phyloP scores from a whole-genome alignment of 257 asterid species.

The Penstemon eatonii region DNA sequence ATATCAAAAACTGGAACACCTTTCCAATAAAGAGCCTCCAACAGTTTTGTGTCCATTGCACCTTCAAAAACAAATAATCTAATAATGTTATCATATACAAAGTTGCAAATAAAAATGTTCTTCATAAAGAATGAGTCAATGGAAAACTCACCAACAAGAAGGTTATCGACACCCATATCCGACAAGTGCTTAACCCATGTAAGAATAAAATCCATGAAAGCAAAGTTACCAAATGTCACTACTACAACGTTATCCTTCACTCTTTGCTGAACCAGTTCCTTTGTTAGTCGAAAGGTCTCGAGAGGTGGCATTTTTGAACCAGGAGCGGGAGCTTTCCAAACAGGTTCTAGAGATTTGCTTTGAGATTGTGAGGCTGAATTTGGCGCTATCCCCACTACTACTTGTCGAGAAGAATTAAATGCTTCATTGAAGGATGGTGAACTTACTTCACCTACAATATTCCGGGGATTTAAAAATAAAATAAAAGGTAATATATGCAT shows the following conservation, averaged over 20 bases:
- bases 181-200: constrained; percentile 97
- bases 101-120: constrained; percentile 10
- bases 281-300: constrained; percentile 68
- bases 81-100: constrained; percentile 18
- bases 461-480: neutral
- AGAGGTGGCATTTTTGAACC: constrained; percentile 87
- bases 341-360: constrained; percentile 43
- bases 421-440: constrained; percentile 41
- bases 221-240: constrained; percentile 94
- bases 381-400: constrained; percentile 28
- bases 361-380: constrained; percentile 30
- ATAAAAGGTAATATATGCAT: neutral
- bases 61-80: constrained; percentile 42
- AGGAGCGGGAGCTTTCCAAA: constrained; percentile 76
- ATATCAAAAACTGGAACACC: constrained; percentile 96
- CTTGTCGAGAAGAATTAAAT: constrained; percentile 44
- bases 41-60: constrained; percentile 93
- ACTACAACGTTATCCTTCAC: constrained; percentile 71
- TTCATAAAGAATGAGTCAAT: constrained; percentile 24
- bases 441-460: constrained; percentile 30
- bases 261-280: constrained; percentile 75
- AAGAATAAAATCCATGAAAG: constrained; percentile 96
- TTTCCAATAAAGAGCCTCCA: constrained; percentile 96
- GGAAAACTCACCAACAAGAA: constrained; percentile 77
- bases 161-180: constrained; percentile 78